Conservation (phyloP, 306 rosid species). For the Parietaria judaica region DNA sequence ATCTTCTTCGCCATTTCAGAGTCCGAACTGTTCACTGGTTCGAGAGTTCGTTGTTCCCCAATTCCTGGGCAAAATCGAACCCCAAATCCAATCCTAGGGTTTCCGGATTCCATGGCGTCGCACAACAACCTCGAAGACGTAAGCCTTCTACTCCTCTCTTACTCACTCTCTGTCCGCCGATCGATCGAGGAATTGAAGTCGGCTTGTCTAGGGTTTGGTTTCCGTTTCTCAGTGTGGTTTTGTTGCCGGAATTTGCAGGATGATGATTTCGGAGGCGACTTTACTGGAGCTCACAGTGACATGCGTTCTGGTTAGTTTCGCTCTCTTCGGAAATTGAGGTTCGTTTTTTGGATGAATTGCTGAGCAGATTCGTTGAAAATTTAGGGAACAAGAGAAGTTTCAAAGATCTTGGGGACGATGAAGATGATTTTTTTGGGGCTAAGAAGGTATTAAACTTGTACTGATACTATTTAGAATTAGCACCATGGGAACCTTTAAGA, state of each 20-base stretch:
- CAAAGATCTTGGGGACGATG: constrained; percentile 59
- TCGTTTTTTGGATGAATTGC: neutral
- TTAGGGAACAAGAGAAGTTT: constrained; percentile 59
- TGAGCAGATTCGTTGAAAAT: constrained; percentile 6
- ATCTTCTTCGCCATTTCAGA: neutral
- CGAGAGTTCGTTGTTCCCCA: neutral
- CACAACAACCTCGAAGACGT: constrained; percentile 37
- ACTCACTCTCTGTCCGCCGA: constrained; percentile 11
- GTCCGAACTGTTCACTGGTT: neutral
- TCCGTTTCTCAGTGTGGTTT: constrained; percentile 5
- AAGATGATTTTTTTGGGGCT: constrained; percentile 46
- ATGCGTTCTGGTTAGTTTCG: constrained; percentile 43
- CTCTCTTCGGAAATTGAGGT: constrained; percentile 3
- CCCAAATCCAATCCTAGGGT: constrained; percentile 13
- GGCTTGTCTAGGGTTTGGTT: constrained; percentile 4
- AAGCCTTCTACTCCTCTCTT: neutral
- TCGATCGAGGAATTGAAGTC: too few relatives aligned
- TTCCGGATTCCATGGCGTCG: constrained; percentile 31
- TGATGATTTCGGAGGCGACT: constrained; percentile 74
- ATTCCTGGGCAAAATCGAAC: neutral
- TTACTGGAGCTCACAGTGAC: constrained; percentile 31
- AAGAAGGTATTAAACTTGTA: constrained; percentile 41
- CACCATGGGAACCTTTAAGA: too few relatives aligned
- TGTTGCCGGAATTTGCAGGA: constrained; percentile 35
- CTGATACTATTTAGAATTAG: too few relatives aligned